Conservation (phyloP, 208 protist species). For the Tetramitus jugosus region DNA sequence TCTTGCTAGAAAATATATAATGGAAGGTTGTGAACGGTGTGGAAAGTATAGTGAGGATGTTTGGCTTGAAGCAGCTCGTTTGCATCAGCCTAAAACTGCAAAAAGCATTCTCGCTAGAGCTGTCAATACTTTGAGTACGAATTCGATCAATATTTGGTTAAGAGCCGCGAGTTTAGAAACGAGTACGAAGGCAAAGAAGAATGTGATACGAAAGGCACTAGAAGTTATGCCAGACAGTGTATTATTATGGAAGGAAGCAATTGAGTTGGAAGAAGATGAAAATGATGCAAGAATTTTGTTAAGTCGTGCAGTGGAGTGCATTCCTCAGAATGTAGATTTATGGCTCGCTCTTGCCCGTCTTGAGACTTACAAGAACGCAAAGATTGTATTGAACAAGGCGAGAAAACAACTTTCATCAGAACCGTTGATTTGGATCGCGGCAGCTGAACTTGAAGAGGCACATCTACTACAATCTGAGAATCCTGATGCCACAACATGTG, state of each 20-base stretch:
- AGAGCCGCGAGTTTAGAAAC: slow-evolving; percentile 59
- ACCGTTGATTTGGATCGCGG: slow-evolving; percentile 74
- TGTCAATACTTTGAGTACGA: slow-evolving; percentile 52
- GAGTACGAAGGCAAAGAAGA: slow-evolving; percentile 46
- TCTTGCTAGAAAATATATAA: slow-evolving; percentile 60
- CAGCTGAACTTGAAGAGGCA: slow-evolving; percentile 73
- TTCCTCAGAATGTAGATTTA: slow-evolving; percentile 63
- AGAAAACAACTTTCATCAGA: slow-evolving; percentile 58
- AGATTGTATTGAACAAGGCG: slow-evolving; percentile 61
- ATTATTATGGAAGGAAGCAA: slow-evolving; percentile 64
- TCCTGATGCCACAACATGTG: too few relatives aligned
- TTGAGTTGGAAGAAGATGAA: slow-evolving; percentile 61
- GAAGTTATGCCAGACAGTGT: slow-evolving; percentile 66
- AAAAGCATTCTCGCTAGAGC: slow-evolving; percentile 62
- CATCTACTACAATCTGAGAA: slow-evolving; percentile 22
- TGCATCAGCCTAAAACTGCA: slow-evolving; percentile 50
- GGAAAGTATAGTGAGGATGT: slow-evolving; percentile 67
- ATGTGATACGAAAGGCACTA: slow-evolving; percentile 50
- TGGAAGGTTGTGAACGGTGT: slow-evolving; percentile 55
- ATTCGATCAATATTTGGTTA: slow-evolving; percentile 72
- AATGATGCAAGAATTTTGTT: slow-evolving; percentile 71
- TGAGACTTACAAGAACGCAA: slow-evolving; percentile 66
- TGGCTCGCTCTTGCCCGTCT: slow-evolving; percentile 81
- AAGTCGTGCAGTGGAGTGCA: slow-evolving; percentile 68
- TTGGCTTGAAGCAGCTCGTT: slow-evolving; percentile 74